Conservation (phyloP, 169 alveolate genomes). For the Plasmodium malariae region DNA sequence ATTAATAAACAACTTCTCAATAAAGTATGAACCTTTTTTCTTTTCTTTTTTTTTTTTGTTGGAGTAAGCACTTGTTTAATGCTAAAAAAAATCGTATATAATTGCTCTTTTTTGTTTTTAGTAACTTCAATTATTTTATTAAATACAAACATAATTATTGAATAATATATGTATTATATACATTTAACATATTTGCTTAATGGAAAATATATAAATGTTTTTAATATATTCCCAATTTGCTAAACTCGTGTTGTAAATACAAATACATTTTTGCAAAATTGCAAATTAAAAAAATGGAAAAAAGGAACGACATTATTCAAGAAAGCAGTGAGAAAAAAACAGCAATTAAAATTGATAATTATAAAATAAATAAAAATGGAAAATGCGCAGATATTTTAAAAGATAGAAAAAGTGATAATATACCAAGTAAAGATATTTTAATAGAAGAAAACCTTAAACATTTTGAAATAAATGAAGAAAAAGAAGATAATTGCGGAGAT, state of each 20-base stretch:
- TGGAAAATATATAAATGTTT: background rate
- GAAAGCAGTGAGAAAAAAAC: background rate
- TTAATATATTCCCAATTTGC: conserved; percentile 2
- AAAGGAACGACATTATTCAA: conserved; percentile 3
- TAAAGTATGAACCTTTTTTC: background rate
- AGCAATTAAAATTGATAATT: conserved; percentile 20
- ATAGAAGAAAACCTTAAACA: conserved; percentile 18
- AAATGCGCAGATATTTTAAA: conserved; percentile 9
- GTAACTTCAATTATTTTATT: too few species aligned
- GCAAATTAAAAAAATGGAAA: conserved; percentile 27
- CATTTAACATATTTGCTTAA: conserved; percentile 5
- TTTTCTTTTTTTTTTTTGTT: too few species aligned
- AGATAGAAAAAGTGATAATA: conserved; percentile 4
- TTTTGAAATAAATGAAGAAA: background rate
- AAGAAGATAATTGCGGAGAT: background rate
- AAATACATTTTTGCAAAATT: background rate
- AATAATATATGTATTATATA: background rate
- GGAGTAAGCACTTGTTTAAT: background rate
- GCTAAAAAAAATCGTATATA: background rate
- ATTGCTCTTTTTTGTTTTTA: background rate
- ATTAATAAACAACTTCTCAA: background rate
- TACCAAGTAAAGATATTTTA: conserved; percentile 17
- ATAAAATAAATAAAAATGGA: conserved; percentile 31
- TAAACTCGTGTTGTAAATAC: conserved; percentile 3
- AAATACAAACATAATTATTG: background rate